Evolutionary conservation across 495 filamentous ascomycete species (phyloP).

Genomic region (Daldinia concentrica): DNA sequence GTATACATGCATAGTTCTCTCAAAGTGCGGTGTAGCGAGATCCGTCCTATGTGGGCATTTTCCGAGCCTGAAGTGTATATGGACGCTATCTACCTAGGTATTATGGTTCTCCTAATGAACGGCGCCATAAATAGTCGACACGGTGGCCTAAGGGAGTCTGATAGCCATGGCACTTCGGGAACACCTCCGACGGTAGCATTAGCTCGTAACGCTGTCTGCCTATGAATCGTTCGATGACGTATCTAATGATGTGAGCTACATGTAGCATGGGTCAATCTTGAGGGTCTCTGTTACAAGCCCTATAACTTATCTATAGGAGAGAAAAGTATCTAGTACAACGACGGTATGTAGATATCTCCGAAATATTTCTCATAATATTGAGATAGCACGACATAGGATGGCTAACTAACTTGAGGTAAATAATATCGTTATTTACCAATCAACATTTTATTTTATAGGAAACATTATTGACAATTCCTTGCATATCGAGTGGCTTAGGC

Average conservation of each 20-base stretch:
- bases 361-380: not conserved
- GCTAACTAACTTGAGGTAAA: conserved; percentile 31
- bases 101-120: conserved; percentile 13
- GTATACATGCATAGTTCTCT: conserved; percentile 26
- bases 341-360: conserved; percentile 21
- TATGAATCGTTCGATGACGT: conserved; percentile 46
- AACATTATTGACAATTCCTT: not conserved
- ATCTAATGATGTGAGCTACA: conserved; percentile 52
- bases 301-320: conserved; percentile 25
- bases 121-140: not conserved
- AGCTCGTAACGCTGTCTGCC: conserved; percentile 3
- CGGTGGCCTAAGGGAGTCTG: not conserved
- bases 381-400: conserved; percentile 24
- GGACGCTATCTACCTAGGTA: conserved; percentile 15
- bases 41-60: conserved; percentile 50
- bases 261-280: conserved; percentile 46
- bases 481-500: not conserved
- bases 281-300: conserved; percentile 23
- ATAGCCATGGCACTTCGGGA: not conserved
- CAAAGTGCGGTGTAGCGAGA: conserved; percentile 53
- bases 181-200: not conserved
- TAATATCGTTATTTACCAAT: not conserved
- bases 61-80: conserved; percentile 46
- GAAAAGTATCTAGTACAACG: conserved; percentile 17
- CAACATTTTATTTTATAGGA: not conserved